These are phyloP conservation scores for Cryptococcus maquisensis DNA, from an alignment of 1,284 basidiomycete species.

Conservation along the genomic window DNA sequence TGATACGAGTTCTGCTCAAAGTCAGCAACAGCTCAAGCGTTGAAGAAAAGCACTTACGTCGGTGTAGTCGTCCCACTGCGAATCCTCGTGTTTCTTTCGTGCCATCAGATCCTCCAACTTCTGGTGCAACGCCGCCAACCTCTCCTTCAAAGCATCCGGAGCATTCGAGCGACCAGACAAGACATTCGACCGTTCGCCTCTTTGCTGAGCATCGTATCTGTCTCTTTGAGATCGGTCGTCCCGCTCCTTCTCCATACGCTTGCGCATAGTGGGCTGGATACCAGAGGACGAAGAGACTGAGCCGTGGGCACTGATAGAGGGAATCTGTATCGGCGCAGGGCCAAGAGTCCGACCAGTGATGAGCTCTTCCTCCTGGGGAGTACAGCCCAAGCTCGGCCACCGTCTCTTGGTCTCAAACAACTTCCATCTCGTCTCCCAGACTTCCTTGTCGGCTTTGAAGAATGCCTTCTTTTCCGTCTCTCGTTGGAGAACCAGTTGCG, in stretches of 20 bases:
- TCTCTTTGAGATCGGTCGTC: slow-evolving; percentile 43
- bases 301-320: slow-evolving; percentile 12
- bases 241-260: slow-evolving; percentile 33
- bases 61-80: slow-evolving; percentile 78
- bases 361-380: slow-evolving; percentile 72
- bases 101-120: slow-evolving; percentile 65
- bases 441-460: slow-evolving; percentile 57
- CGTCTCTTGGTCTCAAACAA: slow-evolving; percentile 76
- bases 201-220: slow-evolving; percentile 25
- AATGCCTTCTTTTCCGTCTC: slow-evolving; percentile 70
- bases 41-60: slow-evolving; percentile 56
- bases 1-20: slow-evolving; percentile 60
- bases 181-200: slow-evolving; percentile 20
- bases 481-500: slow-evolving; percentile 63
- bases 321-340: slow-evolving; percentile 10
- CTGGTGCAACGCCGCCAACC: slow-evolving; percentile 59
- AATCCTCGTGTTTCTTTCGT: slow-evolving; percentile 61
- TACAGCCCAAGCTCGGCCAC: slow-evolving; percentile 62
- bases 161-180: slow-evolving; percentile 33
- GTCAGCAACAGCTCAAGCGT: slow-evolving; percentile 13
- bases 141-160: slow-evolving; percentile 53
- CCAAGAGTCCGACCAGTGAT: slow-evolving; percentile 35
- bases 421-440: slow-evolving; percentile 75
- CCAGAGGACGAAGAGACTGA: slow-evolving; percentile 8
- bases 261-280: slow-evolving; percentile 20